Evolutionary conservation across 2,329 filamentous ascomycete species (phyloP).

Genomic region (Dactylonectria estremocensis): DNA sequence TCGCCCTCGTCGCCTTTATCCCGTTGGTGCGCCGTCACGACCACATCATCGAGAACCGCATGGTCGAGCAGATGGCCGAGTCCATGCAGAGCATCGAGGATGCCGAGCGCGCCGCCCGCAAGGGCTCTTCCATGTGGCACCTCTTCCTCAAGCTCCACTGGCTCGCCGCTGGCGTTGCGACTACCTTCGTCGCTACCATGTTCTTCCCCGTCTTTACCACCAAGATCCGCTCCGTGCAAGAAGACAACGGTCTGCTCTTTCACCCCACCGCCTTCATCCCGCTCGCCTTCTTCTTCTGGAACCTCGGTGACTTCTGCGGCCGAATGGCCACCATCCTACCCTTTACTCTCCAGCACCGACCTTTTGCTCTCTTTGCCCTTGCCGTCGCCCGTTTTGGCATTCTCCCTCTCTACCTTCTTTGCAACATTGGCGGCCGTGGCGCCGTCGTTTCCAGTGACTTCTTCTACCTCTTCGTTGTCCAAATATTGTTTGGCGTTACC

Average conservation of each 20-base stretch:
- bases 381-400: slow-evolving; percentile 78
- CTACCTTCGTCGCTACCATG: slow-evolving; percentile 91
- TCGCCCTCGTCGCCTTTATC: slow-evolving; percentile 81
- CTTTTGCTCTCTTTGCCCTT: slow-evolving; percentile 77
- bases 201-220: slow-evolving; percentile 93
- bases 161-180: slow-evolving; percentile 81
- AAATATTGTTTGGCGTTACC: slow-evolving; percentile 85
- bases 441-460: slow-evolving; percentile 83
- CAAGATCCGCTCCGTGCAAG: slow-evolving; percentile 67
- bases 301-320: slow-evolving; percentile 86
- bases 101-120: slow-evolving; percentile 66
- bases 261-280: slow-evolving; percentile 87
- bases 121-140: slow-evolving; percentile 68
- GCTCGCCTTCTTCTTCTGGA: slow-evolving; percentile 93
- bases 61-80: slow-evolving; percentile 64
- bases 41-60: slow-evolving; percentile 65
- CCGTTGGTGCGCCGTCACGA: slow-evolving; percentile 77
- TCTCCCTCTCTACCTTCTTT: slow-evolving; percentile 89
- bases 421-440: slow-evolving; percentile 86
- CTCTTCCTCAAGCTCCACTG: slow-evolving; percentile 86
- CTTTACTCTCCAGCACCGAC: slow-evolving; percentile 72
- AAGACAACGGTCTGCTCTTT: slow-evolving; percentile 69
- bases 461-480: slow-evolving; percentile 89
- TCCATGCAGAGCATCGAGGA: slow-evolving; percentile 68
- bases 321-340: slow-evolving; percentile 76